These are phyloP conservation scores for Metschnikowia henanensis DNA, from an alignment of 805 yeast species.

Conservation along the genomic window DNA sequence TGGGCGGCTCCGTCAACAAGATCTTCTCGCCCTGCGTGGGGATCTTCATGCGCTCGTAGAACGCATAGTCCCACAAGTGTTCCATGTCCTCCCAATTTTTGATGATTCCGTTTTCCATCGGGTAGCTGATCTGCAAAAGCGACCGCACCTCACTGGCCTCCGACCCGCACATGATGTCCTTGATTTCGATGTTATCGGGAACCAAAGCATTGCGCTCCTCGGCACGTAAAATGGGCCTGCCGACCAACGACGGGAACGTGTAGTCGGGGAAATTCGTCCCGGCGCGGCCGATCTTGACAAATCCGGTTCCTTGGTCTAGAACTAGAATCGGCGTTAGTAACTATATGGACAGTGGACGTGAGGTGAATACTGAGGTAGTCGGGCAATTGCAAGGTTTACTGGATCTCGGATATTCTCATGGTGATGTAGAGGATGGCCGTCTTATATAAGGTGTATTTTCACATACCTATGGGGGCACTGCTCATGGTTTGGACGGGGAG, in stretches of 20 bases:
- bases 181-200: slow-evolving; percentile 69
- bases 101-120: slow-evolving; percentile 98
- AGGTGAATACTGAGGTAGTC: too few relatives aligned
- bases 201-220: slow-evolving; percentile 72
- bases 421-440: too few relatives aligned
- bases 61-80: slow-evolving; percentile 96
- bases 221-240: slow-evolving; percentile 95
- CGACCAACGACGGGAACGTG: slow-evolving; percentile 96
- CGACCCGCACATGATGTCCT: slow-evolving; percentile 97
- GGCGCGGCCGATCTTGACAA: slow-evolving; percentile 94
- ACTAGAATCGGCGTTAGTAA: slow-evolving; percentile 41
- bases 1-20: slow-evolving; percentile 94
- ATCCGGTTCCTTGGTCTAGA: slow-evolving; percentile 98
- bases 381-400: too few relatives aligned
- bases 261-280: slow-evolving; percentile 97
- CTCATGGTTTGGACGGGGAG: slow-evolving; percentile 13
- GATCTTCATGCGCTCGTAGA: slow-evolving; percentile 84
- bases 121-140: slow-evolving; percentile 89
- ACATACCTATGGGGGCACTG: slow-evolving; percentile 23
- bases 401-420: background rate
- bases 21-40: slow-evolving; percentile 76
- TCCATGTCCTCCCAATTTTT: slow-evolving; percentile 98
- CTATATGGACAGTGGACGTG: background rate
- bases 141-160: slow-evolving; percentile 93
- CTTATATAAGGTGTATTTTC: too few relatives aligned